Percentiles rank a stretch among this genome's conserved stretches.
phyloP scores from a whole-genome alignment of 176 grass and related monocot species.

The Eleusine indica region DNA sequence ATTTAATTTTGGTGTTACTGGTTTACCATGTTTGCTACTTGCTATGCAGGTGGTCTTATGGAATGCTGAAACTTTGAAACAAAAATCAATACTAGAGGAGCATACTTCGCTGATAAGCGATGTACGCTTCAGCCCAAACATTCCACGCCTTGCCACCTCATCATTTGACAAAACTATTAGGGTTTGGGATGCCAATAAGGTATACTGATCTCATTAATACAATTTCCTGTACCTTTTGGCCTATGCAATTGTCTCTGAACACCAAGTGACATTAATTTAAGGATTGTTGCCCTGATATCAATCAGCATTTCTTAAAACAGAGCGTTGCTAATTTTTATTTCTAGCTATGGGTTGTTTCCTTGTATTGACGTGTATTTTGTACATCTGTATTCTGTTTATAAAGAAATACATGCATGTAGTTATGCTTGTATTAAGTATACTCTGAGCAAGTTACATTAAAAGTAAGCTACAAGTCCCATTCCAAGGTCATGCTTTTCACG shows the following conservation, averaged over 20 bases:
- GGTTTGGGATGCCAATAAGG: constrained; percentile 86
- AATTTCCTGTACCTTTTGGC: neutral
- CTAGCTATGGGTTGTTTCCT: neutral
- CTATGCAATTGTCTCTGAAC: neutral
- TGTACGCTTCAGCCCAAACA: constrained; percentile 82
- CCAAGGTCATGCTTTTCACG: neutral
- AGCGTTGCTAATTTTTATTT: neutral
- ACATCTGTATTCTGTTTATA: neutral
- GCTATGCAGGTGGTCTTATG: constrained; percentile 73
- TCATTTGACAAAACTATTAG: constrained; percentile 96
- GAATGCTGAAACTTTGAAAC: constrained; percentile 77
- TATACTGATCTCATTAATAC: constrained; percentile 42
- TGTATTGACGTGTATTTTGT: neutral
- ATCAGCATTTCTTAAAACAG: neutral
- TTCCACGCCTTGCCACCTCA: constrained; percentile 73
- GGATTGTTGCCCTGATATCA: neutral
- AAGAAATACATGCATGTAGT: neutral
- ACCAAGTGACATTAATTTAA: neutral
- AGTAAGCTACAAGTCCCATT: neutral
- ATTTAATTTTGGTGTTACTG: neutral
- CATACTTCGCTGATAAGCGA: constrained; percentile 81
- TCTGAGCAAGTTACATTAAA: constrained; percentile 18
- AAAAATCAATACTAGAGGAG: constrained; percentile 75
- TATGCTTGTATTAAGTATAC: neutral
- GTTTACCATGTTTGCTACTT: constrained; percentile 35